Evolutionary conservation across 139 green algal genomes (phyloP).

Genomic region (Mychonastes homosphaera): DNA sequence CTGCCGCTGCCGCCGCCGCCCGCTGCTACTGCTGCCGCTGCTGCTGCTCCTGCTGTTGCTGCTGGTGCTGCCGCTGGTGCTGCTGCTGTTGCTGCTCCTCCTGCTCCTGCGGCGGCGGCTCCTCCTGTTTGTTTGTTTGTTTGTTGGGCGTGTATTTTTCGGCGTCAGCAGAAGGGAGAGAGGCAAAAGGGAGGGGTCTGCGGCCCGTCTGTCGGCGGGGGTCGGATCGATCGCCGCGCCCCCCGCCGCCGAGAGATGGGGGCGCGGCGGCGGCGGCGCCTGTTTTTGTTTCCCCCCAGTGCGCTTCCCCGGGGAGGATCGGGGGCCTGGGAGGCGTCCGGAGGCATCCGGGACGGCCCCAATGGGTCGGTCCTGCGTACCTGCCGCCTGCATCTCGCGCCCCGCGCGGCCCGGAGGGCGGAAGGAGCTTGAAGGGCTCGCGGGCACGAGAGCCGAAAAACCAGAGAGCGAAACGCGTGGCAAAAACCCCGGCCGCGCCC

Average conservation of each 20-base stretch:
- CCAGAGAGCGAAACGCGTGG: too few relatives aligned
- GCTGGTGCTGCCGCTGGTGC: background rate
- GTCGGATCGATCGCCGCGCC: background rate
- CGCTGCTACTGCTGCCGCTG: background rate
- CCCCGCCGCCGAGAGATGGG: constrained; percentile 6
- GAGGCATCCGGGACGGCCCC: too few relatives aligned
- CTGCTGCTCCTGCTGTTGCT: background rate
- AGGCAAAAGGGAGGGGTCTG: background rate
- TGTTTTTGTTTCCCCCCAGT: background rate
- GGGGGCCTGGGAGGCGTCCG: too few relatives aligned
- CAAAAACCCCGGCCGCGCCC: too few relatives aligned
- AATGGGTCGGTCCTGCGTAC: too few relatives aligned
- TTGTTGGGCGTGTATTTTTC: too few relatives aligned
- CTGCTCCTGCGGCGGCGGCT: constrained; percentile 1
- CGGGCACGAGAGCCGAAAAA: too few relatives aligned
- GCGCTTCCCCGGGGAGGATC: too few relatives aligned
- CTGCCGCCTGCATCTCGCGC: too few relatives aligned
- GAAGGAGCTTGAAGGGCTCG: too few relatives aligned
- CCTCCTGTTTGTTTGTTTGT: background rate
- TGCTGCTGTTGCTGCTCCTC: constrained; percentile 5
- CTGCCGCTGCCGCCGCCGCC: background rate
- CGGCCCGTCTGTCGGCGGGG: constrained; percentile 1
- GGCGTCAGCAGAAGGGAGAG: too few relatives aligned
- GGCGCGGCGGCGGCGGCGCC: background rate
- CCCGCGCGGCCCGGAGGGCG: too few relatives aligned